Evolutionary conservation across 2,329 filamentous ascomycete species (phyloP), one percentile per base, ranked within the genome.

Genomic region (Pyricularia sp.): DNA sequence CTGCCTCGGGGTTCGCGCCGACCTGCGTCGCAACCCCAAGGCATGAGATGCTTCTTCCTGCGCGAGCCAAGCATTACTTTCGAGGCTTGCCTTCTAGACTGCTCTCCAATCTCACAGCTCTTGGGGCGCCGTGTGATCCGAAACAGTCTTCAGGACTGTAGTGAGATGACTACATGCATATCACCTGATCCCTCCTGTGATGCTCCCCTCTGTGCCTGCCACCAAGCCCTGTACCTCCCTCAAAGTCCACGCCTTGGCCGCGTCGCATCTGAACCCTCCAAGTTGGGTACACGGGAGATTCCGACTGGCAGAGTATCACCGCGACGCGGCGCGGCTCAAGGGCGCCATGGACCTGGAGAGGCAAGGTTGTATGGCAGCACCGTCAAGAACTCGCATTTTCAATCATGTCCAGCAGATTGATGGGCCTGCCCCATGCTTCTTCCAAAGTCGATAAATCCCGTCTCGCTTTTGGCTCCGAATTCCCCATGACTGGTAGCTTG

Each of bases 391-490:
- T 66, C 30, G 31, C 58, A 61, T 25, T 23, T 36, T 61, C 58
- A 61, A 61, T 61, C 58, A 5, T 61, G 2, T 61, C 58, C 58
- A 61, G 58, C 17, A 26, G 23, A 61, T 61, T 25, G 58, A 61
- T 61, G 58, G 58, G 58, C 58, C 58, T 61, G 58, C 58, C 58
- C n/a, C 58, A 25, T 77, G 76, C 30, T 68, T 69, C 71, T 73
- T 72, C 72, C 71, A 73, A 73, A 69, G 70, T 69, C 74, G 73
- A 72, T 73, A 70, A 72, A 71, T 70, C 69, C 74, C 73, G 72
- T 72, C 73, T 73, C 74, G 74, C 76, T 76, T 74, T 75, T 70
- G 69, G 65, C 69, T 69, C 68, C 67, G 66, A 68, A 71, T 59
- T 67, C 30, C 66, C 68, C 59, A 31, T 69, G 66, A 36, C 61